A percentile compares a stretch with the other conserved stretches of the same genome.
Conservation (phyloP, 2,329 filamentous ascomycete genomes). For the Coniosporium tulheliwenetii region DNA sequence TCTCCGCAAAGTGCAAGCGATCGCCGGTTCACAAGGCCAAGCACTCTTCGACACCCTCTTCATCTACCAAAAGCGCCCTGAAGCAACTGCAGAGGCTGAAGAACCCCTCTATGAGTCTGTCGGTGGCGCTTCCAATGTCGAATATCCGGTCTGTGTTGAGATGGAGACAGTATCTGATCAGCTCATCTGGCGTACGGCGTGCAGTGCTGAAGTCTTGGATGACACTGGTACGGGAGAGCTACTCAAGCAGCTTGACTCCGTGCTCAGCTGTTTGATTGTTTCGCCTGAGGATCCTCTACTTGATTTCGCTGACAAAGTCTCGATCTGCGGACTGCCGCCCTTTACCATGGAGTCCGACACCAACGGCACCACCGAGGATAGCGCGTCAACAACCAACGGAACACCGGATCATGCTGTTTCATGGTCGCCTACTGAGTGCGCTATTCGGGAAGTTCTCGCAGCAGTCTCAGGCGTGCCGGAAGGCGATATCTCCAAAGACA, state of each 20-base stretch:
- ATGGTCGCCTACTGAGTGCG: constrained; percentile 18
- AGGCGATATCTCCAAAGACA: constrained; percentile 40
- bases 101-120: constrained; percentile 44
- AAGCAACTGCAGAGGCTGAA: constrained; percentile 10
- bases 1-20: constrained; percentile 49
- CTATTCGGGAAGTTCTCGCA: constrained; percentile 31
- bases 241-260: constrained; percentile 41
- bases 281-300: constrained; percentile 36
- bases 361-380: not conserved
- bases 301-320: constrained; percentile 36
- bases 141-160: constrained; percentile 72
- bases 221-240: constrained; percentile 31
- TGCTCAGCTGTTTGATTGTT: constrained; percentile 41
- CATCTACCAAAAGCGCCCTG: constrained; percentile 44
- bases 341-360: constrained; percentile 17
- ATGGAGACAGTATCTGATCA: constrained; percentile 45
- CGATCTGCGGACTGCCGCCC: constrained; percentile 47
- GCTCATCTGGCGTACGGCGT: constrained; percentile 58
- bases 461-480: constrained; percentile 44
- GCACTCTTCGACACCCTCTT: constrained; percentile 49
- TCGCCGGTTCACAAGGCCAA: constrained; percentile 27
- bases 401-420: not conserved
- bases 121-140: constrained; percentile 49
- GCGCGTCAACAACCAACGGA: not conserved
- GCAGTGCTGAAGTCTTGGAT: constrained; percentile 41